Percentiles rank a stretch among this genome's conserved stretches.
Conservation (phyloP, 2,329 filamentous ascomycete genomes). For the Fusarium concolor region DNA sequence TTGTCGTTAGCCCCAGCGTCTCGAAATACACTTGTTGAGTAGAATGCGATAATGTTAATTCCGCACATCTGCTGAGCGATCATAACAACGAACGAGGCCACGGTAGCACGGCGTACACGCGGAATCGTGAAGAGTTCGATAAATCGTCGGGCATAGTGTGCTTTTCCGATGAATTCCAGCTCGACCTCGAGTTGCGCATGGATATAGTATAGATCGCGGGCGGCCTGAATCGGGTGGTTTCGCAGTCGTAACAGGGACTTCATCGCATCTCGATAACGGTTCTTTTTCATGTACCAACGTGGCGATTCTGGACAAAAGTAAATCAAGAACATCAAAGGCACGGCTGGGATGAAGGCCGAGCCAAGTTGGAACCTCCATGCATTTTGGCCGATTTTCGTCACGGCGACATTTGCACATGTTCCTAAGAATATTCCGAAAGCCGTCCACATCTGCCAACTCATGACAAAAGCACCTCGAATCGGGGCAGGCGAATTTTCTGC, state of each 20-base stretch:
- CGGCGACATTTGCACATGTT: slow-evolving; percentile 69
- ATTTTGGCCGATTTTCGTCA: slow-evolving; percentile 48
- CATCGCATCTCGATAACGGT: slow-evolving; percentile 70
- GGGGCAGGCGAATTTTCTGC: slow-evolving; percentile 77
- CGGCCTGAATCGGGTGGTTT: slow-evolving; percentile 67
- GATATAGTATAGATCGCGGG: slow-evolving; percentile 72
- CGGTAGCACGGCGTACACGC: slow-evolving; percentile 76
- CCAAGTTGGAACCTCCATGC: slow-evolving; percentile 74
- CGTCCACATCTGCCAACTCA: slow-evolving; percentile 82
- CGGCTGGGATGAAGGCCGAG: slow-evolving; percentile 70
- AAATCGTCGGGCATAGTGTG: slow-evolving; percentile 71
- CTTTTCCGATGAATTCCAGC: slow-evolving; percentile 59
- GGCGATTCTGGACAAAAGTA: slow-evolving; percentile 76
- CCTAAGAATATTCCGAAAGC: slow-evolving; percentile 72
- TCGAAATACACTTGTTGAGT: slow-evolving; percentile 72
- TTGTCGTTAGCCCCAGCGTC: slow-evolving; percentile 67
- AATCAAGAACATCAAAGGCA: slow-evolving; percentile 68
- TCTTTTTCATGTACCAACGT: slow-evolving; percentile 75
- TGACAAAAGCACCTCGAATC: slow-evolving; percentile 80
- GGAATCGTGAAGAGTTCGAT: slow-evolving; percentile 76
- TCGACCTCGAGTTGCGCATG: slow-evolving; percentile 74
- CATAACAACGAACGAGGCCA: slow-evolving; percentile 85
- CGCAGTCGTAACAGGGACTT: slow-evolving; percentile 64
- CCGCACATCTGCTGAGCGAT: slow-evolving; percentile 78
- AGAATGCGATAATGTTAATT: slow-evolving; percentile 82